Evolutionary conservation across 495 filamentous ascomycete species (phyloP), one percentile per base, ranked within the genome.

Genomic region (Penicillium parvum): DNA sequence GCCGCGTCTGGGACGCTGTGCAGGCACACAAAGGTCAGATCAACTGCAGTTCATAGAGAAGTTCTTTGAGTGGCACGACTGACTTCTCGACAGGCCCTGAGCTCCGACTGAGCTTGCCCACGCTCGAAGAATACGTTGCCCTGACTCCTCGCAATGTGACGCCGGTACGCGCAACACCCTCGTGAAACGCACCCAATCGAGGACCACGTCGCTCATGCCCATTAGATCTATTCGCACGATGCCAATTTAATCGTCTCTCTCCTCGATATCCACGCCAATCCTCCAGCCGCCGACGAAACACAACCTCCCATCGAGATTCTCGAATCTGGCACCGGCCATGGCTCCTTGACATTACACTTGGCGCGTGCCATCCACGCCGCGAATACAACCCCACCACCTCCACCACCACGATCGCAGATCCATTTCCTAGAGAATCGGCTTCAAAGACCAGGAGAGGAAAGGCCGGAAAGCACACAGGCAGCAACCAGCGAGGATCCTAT

Each of bases 311-410:
- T 88, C 0, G 84, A 90, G 52, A 84, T 90, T 26, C 78, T 91
- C 23, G 86, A 91, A 62, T 85, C 85, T 26, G 86, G 87, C 5
- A 90, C 86, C 1, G 86, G 86, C 3, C 82, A 88, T 67, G 86
- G 85, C 35, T 80, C 81, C 9, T 62, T 91, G 34, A 90, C 85
- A 2, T 65, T 90, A 6, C 73, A 86, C 47, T 72, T 90, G 10
- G 78, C 83, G 15, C 76, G 83, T n/a, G 84, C 83, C 21, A 77
- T 90, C 16, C 83, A 88, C 58, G 85, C 79, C 11, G 84, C 81
- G 7, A 90, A 90, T 61, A 60, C 75, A 2, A 55, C 40, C 37
- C 72, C 59, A 11, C 64, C 65, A 5, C 55, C 63, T 15, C 40
- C 60, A 7, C 65, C 67, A 16, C n/a, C 33, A 7, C 50, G 36